Percentiles rank a stretch among this genome's conserved stretches.
Evolutionary conservation across 2,329 filamentous ascomycete species (phyloP).

Genomic region (Bimuria novae-zelandiae): DNA sequence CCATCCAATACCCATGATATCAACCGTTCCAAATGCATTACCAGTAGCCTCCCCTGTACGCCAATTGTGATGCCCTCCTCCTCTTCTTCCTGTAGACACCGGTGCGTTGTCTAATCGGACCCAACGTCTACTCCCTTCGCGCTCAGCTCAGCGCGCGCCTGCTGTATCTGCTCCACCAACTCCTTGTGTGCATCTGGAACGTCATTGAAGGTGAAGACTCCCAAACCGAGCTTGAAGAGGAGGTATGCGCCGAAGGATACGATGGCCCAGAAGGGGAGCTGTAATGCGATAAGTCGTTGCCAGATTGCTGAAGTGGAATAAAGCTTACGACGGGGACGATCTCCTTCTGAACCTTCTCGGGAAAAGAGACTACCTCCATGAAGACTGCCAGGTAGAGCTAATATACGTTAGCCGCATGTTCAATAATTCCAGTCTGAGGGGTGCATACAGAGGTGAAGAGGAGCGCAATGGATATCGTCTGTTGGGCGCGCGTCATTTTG

Average conservation of each 20-base stretch:
- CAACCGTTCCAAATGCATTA: background rate
- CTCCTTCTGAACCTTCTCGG: constrained; percentile 76
- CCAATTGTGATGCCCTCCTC: background rate
- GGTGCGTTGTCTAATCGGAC: constrained; percentile 47
- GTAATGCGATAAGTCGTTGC: background rate
- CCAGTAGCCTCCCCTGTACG: constrained; percentile 3
- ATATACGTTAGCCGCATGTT: constrained; percentile 23
- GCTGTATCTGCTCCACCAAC: constrained; percentile 80
- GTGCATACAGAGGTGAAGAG: constrained; percentile 82
- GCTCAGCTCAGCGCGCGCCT: constrained; percentile 75
- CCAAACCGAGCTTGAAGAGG: constrained; percentile 87
- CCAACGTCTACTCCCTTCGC: constrained; percentile 79
- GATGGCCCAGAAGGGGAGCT: constrained; percentile 93
- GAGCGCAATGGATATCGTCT: constrained; percentile 86
- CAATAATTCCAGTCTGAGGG: constrained; percentile 17
- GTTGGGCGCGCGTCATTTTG: constrained; percentile 91
- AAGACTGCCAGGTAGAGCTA: constrained; percentile 89
- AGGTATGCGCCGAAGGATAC: constrained; percentile 92
- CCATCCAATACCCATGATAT: constrained; percentile 19
- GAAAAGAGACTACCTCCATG: constrained; percentile 81
- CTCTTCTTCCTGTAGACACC: constrained; percentile 10
- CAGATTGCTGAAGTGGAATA: background rate
- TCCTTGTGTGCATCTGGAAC: constrained; percentile 89
- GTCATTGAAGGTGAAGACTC: constrained; percentile 96
- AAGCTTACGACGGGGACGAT: constrained; percentile 83